Percentiles rank a stretch among this genome's conserved stretches.
These are phyloP conservation scores for Camellia lanceoleosa DNA, from an alignment of 148 eudicot species.

Conservation along the genomic window DNA sequence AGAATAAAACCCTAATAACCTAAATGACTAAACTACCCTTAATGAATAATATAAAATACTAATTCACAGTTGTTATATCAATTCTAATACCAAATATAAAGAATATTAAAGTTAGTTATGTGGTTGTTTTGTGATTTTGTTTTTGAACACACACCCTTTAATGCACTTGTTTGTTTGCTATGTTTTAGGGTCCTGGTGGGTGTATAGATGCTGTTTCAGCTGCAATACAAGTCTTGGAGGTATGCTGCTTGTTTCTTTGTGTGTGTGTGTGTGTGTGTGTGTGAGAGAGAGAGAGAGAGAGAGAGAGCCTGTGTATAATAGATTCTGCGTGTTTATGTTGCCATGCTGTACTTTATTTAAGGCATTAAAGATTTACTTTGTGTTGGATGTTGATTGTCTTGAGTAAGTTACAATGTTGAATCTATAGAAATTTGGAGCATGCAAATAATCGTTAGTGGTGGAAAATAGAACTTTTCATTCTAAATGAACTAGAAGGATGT, in stretches of 20 bases:
- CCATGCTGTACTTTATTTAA: neutral
- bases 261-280: neutral
- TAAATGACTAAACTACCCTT: too few species aligned
- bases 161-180: slow-evolving; percentile 6
- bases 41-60: too few species aligned
- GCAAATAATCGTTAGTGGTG: neutral
- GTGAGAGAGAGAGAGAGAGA: too few species aligned
- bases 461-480: neutral
- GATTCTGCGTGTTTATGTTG: neutral
- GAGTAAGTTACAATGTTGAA: neutral
- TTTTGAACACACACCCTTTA: neutral
- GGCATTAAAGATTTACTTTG: neutral
- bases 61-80: neutral
- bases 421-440: neutral
- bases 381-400: neutral
- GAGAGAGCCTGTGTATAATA: too few species aligned
- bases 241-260: neutral
- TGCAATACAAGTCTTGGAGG: slow-evolving; percentile 86
- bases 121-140: neutral
- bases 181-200: slow-evolving; percentile 51
- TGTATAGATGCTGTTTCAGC: slow-evolving; percentile 87
- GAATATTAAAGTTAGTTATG: neutral
- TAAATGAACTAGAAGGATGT: neutral
- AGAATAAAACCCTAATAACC: too few species aligned
- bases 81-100: neutral